Percentiles rank a stretch among this genome's conserved stretches.
These are phyloP conservation scores for Sclerotinia subarctica DNA, from an alignment of 2,329 filamentous ascomycete species.

Conservation along the genomic window DNA sequence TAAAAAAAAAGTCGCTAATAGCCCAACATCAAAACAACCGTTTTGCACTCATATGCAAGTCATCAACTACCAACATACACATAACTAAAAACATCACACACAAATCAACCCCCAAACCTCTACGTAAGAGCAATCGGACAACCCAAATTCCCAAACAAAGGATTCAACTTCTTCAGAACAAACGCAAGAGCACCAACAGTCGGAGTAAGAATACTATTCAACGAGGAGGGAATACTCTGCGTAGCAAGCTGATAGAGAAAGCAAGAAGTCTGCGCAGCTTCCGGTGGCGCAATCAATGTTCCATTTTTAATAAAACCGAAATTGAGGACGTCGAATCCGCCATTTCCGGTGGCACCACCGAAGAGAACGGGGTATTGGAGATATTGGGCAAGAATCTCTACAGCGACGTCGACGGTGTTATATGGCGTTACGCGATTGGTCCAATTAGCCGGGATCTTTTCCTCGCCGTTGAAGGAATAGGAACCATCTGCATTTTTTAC, in stretches of 20 bases:
- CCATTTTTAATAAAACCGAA: constrained; percentile 8
- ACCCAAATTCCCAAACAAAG: background rate
- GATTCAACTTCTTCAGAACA: background rate
- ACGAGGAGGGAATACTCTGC: background rate
- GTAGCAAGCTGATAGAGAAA: constrained; percentile 11
- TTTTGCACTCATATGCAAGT: fast-evolving
- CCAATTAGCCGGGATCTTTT: constrained; percentile 1
- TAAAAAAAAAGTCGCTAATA: background rate
- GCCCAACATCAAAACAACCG: background rate
- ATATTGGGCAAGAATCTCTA: background rate
- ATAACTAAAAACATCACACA: background rate
- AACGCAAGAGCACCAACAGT: background rate
- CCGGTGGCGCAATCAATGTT: background rate
- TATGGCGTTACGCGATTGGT: constrained; percentile 4
- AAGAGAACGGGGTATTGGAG: constrained; percentile 3
- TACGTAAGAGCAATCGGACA: background rate
- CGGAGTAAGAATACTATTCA: background rate
- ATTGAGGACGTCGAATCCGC: constrained; percentile 2
- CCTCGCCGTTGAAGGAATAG: constrained; percentile 4
- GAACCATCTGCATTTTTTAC: constrained; percentile 2
- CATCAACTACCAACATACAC: background rate
- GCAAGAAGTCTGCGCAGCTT: background rate
- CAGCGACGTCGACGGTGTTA: background rate
- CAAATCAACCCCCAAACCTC: too few species aligned
- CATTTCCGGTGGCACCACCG: constrained; percentile 8